Percentiles rank a stretch among this genome's conserved stretches.
phyloP scores from a whole-genome alignment of 331 rosid species.

The Ulmus americana region DNA sequence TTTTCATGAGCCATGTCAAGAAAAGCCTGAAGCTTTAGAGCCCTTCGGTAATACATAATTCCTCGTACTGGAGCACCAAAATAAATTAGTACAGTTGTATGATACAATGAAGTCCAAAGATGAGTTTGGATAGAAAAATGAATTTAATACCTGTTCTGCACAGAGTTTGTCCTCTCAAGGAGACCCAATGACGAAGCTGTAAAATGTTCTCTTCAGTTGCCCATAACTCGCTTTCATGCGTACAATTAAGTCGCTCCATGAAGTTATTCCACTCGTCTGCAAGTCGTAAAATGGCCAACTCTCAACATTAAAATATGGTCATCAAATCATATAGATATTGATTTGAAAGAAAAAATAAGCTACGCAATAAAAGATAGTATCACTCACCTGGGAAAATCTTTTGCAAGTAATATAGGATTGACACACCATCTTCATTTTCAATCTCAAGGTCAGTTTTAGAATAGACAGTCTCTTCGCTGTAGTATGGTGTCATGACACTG shows the following conservation, averaged over 20 bases:
- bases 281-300: slow-evolving; percentile 18
- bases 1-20: slow-evolving; percentile 87
- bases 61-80: slow-evolving; percentile 66
- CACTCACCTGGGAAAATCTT: slow-evolving; percentile 89
- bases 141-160: slow-evolving; percentile 70
- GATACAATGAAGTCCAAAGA: slow-evolving; percentile 12
- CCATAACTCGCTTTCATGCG: slow-evolving; percentile 69
- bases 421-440: slow-evolving; percentile 94
- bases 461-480: slow-evolving; percentile 87
- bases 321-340: slow-evolving; percentile 10
- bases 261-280: slow-evolving; percentile 97
- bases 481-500: slow-evolving; percentile 97
- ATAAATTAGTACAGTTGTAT: slow-evolving; percentile 16
- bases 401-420: slow-evolving; percentile 83
- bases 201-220: slow-evolving; percentile 82
- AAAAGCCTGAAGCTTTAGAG: slow-evolving; percentile 95
- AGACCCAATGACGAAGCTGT: slow-evolving; percentile 96
- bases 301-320: slow-evolving; percentile 12
- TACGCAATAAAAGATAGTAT: background rate
- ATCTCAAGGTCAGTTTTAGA: slow-evolving; percentile 82
- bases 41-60: slow-evolving; percentile 96
- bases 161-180: slow-evolving; percentile 93
- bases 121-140: slow-evolving; percentile 18
- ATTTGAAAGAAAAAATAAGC: slow-evolving; percentile 7
- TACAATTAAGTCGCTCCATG: slow-evolving; percentile 87